Conservation (phyloP, 148 eudicot genomes). For the Chenopodium album region DNA sequence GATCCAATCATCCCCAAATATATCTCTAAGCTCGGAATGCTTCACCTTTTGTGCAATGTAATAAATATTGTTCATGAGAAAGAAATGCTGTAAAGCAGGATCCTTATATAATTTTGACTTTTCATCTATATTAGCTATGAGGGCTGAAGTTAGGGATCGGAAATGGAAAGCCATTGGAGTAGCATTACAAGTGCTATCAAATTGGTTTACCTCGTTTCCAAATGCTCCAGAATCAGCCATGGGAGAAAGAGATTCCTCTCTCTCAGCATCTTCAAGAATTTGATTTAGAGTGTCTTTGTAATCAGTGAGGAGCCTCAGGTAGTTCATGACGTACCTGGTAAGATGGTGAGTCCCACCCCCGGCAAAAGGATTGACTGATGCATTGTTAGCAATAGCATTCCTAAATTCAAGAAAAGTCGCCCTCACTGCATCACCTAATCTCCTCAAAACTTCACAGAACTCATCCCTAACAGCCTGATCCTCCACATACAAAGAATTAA, state of each 20-base stretch:
- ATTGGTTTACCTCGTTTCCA: conserved; percentile 36
- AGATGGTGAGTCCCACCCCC: conserved; percentile 76
- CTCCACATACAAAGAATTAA: conserved; percentile 44
- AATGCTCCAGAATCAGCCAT: conserved; percentile 44
- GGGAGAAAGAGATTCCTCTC: conserved; percentile 31
- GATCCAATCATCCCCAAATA: conserved; percentile 72
- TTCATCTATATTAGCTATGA: conserved; percentile 57
- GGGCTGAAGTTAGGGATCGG: conserved; percentile 46
- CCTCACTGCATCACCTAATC: conserved; percentile 64
- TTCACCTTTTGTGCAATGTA: conserved; percentile 81
- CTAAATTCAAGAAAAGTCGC: conserved; percentile 76
- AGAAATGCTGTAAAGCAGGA: conserved; percentile 57
- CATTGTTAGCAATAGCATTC: conserved; percentile 56
- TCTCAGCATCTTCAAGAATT: conserved; percentile 54
- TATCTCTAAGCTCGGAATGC: conserved; percentile 56
- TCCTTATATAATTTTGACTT: conserved; percentile 70
- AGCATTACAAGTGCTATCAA: conserved; percentile 17
- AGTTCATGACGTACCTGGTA: conserved; percentile 80
- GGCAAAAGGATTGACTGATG: conserved; percentile 52
- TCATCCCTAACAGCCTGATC: conserved; percentile 47
- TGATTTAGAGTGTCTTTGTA: conserved; percentile 54
- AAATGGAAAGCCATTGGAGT: conserved; percentile 55
- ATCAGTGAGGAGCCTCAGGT: conserved; percentile 58
- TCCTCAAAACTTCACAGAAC: conserved; percentile 48
- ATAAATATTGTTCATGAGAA: conserved; percentile 74